Evolutionary conservation across 176 grass and related monocot genomes (phyloP), one percentile per base, ranked within the genome.

Genomic region (Triticum dicoccoides): DNA sequence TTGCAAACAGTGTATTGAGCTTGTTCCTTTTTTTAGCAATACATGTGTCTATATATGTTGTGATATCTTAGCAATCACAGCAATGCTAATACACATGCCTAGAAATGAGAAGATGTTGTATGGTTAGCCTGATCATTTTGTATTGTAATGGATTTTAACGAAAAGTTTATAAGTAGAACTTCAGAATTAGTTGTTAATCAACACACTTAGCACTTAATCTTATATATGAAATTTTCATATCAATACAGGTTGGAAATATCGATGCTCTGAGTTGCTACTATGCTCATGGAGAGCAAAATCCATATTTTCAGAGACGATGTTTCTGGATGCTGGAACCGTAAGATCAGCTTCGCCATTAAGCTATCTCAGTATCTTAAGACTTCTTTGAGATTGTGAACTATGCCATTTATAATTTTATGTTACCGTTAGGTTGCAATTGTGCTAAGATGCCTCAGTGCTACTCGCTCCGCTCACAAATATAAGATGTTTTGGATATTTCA

Each of bases 271-370:
- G 91, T 90, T 99, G 97, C 83, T 99, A 96, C 83, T 99, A 96
- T 65, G 97, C 97, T 52, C 97, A 99, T 65, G 97, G 92, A 44
- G 97, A 99, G 64, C 85, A 90, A 90, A 93, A 99, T 89, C 94
- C 92, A 69, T 84, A 86, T 90, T 96, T 99, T 73, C 97, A 99
- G 73, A 96, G 97, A 76, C 85, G 94, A 68, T 96, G 90, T 83
- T 99, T 83, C 88, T 99, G 97, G 94, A 99, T 99, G 84, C 74
- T 99, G 80, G 89, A 96, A 88, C 85, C 87, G 97, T 99, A 97
- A 96, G 90, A 87, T 82, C 65, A 85, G 39, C 33, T 38, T 80
- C 76, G 3, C 29, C 62, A 32, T 86, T 84, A 11, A 74, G 11
- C 83, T 87, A 64, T 69, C 80, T 83, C 61, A 79, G 56, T 59